phyloP scores from a whole-genome alignment of 73 alveolate genomes.

The Tetrahymena malaccensis region DNA sequence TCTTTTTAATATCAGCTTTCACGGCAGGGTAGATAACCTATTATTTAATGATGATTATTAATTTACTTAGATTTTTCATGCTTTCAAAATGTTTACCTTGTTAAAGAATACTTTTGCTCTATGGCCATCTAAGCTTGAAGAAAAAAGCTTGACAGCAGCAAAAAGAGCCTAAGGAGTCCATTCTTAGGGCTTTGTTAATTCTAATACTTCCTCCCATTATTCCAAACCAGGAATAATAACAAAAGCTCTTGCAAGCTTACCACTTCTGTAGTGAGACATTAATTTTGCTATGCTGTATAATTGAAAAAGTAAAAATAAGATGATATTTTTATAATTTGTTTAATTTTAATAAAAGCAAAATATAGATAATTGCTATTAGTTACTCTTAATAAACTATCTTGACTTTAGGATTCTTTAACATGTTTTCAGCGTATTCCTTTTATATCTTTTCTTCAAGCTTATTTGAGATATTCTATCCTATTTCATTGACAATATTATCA shows the following conservation, averaged over 20 bases:
- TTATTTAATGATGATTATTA: not conserved
- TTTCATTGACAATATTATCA: not conserved
- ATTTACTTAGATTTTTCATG: too few relatives aligned
- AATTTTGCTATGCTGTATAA: constrained; percentile 62
- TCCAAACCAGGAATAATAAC: constrained; percentile 77
- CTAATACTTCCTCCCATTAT: constrained; percentile 90
- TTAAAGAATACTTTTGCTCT: constrained; percentile 75
- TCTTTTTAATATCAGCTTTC: constrained; percentile 61
- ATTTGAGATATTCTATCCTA: not conserved
- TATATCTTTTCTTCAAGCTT: constrained; percentile 8
- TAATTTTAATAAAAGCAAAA: not conserved
- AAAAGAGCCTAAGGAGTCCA: constrained; percentile 89
- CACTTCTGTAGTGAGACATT: constrained; percentile 70
- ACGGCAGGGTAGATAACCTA: constrained; percentile 69
- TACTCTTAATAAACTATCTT: constrained; percentile 71
- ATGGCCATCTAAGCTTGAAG: constrained; percentile 64
- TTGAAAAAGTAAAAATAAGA: not conserved
- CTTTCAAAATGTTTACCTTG: constrained; percentile 1
- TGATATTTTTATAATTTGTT: not conserved
- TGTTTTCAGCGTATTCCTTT: constrained; percentile 20
- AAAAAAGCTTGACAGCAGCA: constrained; percentile 79
- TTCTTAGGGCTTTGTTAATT: constrained; percentile 81
- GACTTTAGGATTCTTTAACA: constrained; percentile 74
- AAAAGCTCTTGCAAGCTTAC: constrained; percentile 87
- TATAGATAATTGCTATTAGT: not conserved